Base-by-base conservation (phyloP, 2,329 filamentous ascomycete species). In the Neopestalotiopsis sp. region DNA sequence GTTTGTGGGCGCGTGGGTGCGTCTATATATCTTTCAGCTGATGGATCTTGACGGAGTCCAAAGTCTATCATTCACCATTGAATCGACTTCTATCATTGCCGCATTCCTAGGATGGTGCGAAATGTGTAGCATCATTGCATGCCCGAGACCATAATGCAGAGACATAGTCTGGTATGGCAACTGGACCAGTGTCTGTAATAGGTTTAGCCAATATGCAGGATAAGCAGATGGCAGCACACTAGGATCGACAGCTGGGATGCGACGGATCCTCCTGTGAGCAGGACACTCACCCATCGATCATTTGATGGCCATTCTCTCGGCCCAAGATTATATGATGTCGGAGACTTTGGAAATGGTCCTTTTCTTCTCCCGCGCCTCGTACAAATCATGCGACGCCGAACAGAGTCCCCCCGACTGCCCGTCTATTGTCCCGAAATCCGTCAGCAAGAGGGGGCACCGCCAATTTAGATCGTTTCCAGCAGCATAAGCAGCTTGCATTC, bases 211-310 rank as follows among this genome's bases (percentile, higher is more conserved):
- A 65, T 45, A 69, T 74, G 74, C 71, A 71, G 72, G 68, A 75
- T 75, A 75, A 75, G 74, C 73, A 73, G 70, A 67, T 62, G 59
- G 69, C 74, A 64, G 59, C 30, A 17, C 59, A 17, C 59, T 62
- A 52, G 59, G 59, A 62, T 62, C 13, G 59, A 34, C 28, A 24
- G 34, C 13, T 14, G 32, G 32, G 59, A 52, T 52, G n/a, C 6
- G 45, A 20, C 9, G n/a, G 45, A 52, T 52, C n/a, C 45, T 52
- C 45, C n/a, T 17, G 10, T 17, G n/a, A 20, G n/a, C 45, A 52
- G 20, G 45, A 24, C 24, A 28, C 24, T 4, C 24, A 28, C 10
- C 10, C 10, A 38, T 38, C 10, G 10, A 7, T 38, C 34, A 38
- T 38, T 10, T 38, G 34, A 10, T 7, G 6, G 34, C 34, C 34